A percentile compares a stretch with the other conserved stretches of the same genome.
phyloP scores from a whole-genome alignment of 129 eudicot species.

The Artemisia tridentata region DNA sequence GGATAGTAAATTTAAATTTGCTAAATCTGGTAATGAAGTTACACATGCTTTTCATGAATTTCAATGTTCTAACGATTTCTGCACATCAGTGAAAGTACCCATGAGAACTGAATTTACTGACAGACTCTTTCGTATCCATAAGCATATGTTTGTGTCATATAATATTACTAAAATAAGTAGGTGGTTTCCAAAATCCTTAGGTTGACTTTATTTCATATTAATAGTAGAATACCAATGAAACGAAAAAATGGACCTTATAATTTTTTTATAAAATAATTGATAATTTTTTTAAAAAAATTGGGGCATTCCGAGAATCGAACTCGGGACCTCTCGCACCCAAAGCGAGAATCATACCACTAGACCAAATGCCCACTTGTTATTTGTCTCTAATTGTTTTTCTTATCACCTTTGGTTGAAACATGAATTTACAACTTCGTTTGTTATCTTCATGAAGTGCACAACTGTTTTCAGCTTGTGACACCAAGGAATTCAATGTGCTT shows the following conservation, averaged over 20 bases:
- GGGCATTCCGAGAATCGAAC: slow-evolving; percentile 97
- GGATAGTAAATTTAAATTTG: not conserved
- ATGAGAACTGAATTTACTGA: not conserved
- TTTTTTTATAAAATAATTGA: not conserved
- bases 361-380: slow-evolving; percentile 70
- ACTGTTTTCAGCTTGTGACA: not conserved
- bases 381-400: not conserved
- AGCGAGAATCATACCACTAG: slow-evolving; percentile 99
- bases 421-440: too few species aligned
- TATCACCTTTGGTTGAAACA: not conserved
- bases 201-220: slow-evolving; percentile 4
- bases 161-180: not conserved
- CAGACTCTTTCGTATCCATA: not conserved
- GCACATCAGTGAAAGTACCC: not conserved
- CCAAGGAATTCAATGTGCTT: not conserved
- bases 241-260: not conserved
- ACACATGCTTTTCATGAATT: not conserved
- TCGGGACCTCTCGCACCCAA: slow-evolving; percentile 99
- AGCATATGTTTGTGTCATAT: slow-evolving; percentile 6
- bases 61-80: not conserved
- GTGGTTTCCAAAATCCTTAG: not conserved
- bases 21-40: not conserved
- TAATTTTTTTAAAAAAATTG: slow-evolving; percentile 1
- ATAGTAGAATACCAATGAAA: not conserved
- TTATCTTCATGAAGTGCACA: not conserved